phyloP scores from a whole-genome alignment of 75 land plant species.

The Pinus albicaulis region DNA sequence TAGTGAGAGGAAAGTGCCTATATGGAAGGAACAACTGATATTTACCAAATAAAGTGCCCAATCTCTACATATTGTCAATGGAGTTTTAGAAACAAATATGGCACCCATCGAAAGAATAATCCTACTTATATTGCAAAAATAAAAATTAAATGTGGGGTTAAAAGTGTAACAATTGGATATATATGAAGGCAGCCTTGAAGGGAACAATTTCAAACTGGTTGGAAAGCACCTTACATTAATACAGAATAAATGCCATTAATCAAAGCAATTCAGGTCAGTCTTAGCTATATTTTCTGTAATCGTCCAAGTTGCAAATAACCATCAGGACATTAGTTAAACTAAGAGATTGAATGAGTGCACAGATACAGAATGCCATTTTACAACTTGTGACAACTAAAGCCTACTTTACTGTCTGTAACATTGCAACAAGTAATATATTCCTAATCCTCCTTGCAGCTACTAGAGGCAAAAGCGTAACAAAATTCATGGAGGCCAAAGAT shows the following conservation, averaged over 20 bases:
- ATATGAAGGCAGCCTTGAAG: neutral
- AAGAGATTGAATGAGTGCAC: neutral
- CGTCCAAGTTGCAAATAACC: neutral
- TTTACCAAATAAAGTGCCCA: no score
- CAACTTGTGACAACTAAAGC: neutral
- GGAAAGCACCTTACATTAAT: neutral
- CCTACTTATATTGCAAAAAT: no score
- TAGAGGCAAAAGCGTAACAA: neutral
- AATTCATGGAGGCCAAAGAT: neutral
- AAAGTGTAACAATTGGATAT: neutral
- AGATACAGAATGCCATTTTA: neutral
- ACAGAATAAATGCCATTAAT: neutral
- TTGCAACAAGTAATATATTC: neutral
- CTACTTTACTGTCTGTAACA: neutral
- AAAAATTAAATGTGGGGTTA: no score
- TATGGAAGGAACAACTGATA: no score
- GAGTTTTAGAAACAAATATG: no score
- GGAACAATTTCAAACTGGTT: neutral
- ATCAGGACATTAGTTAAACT: neutral
- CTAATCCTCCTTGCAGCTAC: neutral
- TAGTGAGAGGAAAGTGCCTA: no score
- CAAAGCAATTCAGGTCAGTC: neutral
- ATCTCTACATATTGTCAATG: no score
- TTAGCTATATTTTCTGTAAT: neutral
- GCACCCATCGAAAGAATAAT: no score